Evolutionary conservation across 306 rosid species (phyloP).

Genomic region (Inga leiocalycina): DNA sequence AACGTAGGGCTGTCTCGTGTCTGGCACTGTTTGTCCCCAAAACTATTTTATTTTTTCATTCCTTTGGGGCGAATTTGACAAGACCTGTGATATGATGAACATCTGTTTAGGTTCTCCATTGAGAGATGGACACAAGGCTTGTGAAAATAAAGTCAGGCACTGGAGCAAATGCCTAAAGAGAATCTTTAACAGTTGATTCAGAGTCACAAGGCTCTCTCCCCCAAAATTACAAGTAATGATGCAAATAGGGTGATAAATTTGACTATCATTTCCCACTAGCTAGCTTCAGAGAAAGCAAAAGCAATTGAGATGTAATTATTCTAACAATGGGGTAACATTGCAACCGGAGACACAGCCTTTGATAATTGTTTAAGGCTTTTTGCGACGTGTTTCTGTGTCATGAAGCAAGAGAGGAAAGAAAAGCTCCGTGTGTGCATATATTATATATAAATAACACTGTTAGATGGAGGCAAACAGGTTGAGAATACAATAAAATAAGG

Average conservation of each 20-base stretch:
- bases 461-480: conserved; percentile 11
- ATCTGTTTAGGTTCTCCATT: conserved; percentile 35
- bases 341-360: conserved; percentile 66
- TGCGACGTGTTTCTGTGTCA: conserved; percentile 23
- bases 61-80: background rate
- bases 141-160: conserved; percentile 33
- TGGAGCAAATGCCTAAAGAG: conserved; percentile 36
- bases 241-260: conserved; percentile 62
- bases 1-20: conserved; percentile 35
- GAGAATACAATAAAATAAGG: conserved; percentile 30
- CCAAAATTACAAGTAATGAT: conserved; percentile 63
- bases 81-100: background rate
- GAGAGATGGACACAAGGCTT: background rate
- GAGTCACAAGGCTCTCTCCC: conserved; percentile 51
- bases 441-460: background rate
- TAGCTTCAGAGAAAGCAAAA: conserved; percentile 58
- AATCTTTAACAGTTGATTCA: conserved; percentile 54
- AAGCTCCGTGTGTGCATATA: background rate
- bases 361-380: conserved; percentile 44
- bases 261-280: conserved; percentile 69
- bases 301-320: conserved; percentile 60
- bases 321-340: conserved; percentile 57
- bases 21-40: conserved; percentile 20
- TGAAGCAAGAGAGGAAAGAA: background rate
- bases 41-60: background rate